phyloP scores from a whole-genome alignment of 163 green algal species.

The Scenedesmus sp. region DNA sequence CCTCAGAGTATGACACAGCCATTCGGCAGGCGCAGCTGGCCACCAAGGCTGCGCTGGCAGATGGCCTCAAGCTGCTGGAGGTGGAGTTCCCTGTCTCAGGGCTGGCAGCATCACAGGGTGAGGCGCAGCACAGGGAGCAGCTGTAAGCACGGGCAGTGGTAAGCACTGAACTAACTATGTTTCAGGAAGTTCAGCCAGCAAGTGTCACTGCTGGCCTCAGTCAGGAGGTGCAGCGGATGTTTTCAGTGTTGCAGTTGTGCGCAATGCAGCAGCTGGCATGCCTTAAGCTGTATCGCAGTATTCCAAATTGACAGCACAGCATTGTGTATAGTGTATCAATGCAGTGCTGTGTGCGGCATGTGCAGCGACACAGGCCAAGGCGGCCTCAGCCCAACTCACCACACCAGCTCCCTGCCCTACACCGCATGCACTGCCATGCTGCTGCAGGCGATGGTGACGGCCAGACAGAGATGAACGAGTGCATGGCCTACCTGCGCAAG shows the following conservation, averaged over 20 bases:
- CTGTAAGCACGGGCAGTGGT: no score
- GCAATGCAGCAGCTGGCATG: no score
- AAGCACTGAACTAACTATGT: not conserved
- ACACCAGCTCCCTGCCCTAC: not conserved
- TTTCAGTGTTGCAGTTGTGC: no score
- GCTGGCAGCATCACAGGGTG: slow-evolving; percentile 66
- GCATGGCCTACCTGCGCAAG: slow-evolving; percentile 70
- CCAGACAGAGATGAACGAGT: slow-evolving; percentile 82
- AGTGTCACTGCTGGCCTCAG: no score
- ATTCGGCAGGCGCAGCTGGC: slow-evolving; percentile 73
- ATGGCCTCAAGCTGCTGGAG: slow-evolving; percentile 76
- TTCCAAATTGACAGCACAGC: no score
- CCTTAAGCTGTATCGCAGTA: no score
- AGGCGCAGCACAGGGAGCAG: not conserved
- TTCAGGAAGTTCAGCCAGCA: no score
- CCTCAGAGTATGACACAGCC: slow-evolving; percentile 46
- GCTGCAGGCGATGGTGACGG: slow-evolving; percentile 72
- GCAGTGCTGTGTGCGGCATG: no score
- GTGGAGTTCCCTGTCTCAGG: slow-evolving; percentile 73
- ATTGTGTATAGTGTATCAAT: no score
- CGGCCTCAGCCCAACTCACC: no score
- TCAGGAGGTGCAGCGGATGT: no score
- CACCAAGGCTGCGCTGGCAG: slow-evolving; percentile 64
- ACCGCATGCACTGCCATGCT: not conserved
- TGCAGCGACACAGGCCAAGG: no score